A percentile compares a stretch with the other conserved stretches of the same genome.
These are phyloP conservation scores for Trichoderma pleuroti DNA, from an alignment of 2,329 filamentous ascomycete genomes.

Conservation along the genomic window DNA sequence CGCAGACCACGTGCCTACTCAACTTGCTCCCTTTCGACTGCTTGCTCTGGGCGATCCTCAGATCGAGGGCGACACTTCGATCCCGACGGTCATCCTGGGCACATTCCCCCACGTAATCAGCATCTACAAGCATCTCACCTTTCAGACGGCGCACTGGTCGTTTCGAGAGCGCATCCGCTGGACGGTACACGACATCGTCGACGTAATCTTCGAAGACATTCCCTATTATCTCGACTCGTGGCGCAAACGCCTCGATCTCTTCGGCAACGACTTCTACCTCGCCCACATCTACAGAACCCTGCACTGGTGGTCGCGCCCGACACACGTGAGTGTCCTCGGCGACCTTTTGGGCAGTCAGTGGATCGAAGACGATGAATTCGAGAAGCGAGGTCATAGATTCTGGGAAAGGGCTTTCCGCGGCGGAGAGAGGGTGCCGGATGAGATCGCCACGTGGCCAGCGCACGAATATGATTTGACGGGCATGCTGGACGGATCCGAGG, in stretches of 20 bases:
- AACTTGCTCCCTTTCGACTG: slow-evolving; percentile 73
- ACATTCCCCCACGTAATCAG: slow-evolving; percentile 52
- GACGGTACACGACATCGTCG: slow-evolving; percentile 55
- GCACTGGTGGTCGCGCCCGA: slow-evolving; percentile 79
- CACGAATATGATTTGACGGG: slow-evolving; percentile 50
- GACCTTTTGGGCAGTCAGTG: slow-evolving; percentile 94
- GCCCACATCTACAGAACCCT: slow-evolving; percentile 86
- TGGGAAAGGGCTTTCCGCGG: slow-evolving; percentile 78
- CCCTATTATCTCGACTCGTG: slow-evolving; percentile 61
- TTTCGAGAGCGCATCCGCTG: slow-evolving; percentile 52
- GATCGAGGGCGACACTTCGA: slow-evolving; percentile 84
- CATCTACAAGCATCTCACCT: slow-evolving; percentile 46
- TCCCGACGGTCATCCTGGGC: slow-evolving; percentile 57
- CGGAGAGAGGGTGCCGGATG: slow-evolving; percentile 59
- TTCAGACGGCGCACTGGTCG: slow-evolving; percentile 43
- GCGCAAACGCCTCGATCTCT: slow-evolving; percentile 79
- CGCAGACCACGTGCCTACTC: slow-evolving; percentile 25
- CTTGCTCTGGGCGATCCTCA: slow-evolving; percentile 89
- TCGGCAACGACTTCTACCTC: slow-evolving; percentile 93
- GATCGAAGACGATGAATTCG: slow-evolving; percentile 84
- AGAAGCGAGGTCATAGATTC: slow-evolving; percentile 65
- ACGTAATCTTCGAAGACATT: slow-evolving; percentile 65
- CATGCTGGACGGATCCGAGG: slow-evolving; percentile 43
- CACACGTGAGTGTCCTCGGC: slow-evolving; percentile 83
- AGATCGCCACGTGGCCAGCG: slow-evolving; percentile 47